Percentiles rank a stretch among this genome's conserved stretches.
Evolutionary conservation across 176 grass and related monocot genomes (phyloP).

Genomic region (Raddia distichophylla): DNA sequence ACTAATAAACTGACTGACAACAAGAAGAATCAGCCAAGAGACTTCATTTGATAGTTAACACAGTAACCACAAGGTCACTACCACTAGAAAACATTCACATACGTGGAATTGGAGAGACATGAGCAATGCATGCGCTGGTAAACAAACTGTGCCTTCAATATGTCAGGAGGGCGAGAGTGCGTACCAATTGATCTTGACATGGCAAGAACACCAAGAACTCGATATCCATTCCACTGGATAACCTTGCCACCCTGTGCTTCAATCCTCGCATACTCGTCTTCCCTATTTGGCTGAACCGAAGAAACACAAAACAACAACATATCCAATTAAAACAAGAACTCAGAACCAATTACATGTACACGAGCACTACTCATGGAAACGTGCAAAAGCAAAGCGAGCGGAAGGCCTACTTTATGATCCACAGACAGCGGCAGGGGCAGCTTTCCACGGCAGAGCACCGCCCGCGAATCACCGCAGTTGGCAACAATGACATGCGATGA

Average conservation of each 20-base stretch:
- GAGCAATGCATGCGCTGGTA: neutral
- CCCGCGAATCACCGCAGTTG: conserved; percentile 90
- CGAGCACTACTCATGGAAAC: neutral
- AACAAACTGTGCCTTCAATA: neutral
- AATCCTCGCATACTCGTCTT: conserved; percentile 67
- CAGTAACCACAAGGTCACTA: neutral
- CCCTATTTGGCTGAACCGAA: conserved; percentile 56
- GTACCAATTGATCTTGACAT: conserved; percentile 96
- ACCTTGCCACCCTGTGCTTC: conserved; percentile 67
- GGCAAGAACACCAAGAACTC: conserved; percentile 90
- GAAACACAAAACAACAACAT: neutral
- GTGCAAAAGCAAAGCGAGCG: neutral
- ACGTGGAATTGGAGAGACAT: neutral
- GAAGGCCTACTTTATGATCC: conserved; percentile 74
- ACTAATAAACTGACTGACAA: neutral
- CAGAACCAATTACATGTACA: neutral
- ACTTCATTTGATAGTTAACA: neutral
- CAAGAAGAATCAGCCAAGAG: neutral
- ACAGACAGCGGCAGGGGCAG: conserved; percentile 68
- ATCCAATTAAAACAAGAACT: neutral
- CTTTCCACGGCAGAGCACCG: conserved; percentile 83
- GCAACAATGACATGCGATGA: conserved; percentile 74
- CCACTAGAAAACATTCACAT: neutral
- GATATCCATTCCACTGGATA: conserved; percentile 69
- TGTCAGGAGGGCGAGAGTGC: neutral